A percentile compares a stretch with the other conserved stretches of the same genome.
phyloP scores from a whole-genome alignment of 2,329 filamentous ascomycete species.

The Paecilomyces fulvus region DNA sequence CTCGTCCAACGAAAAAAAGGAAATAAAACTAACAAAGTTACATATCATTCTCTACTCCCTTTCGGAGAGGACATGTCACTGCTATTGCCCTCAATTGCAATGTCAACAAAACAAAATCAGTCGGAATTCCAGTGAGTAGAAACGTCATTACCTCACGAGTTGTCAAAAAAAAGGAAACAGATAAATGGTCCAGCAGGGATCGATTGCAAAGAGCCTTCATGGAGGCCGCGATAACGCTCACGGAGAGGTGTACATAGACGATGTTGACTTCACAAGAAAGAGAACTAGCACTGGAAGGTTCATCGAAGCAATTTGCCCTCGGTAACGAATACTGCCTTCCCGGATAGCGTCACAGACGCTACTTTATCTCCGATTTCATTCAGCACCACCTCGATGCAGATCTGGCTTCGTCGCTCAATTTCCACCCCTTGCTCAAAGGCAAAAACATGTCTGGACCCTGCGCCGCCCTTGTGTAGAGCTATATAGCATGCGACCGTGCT shows the following conservation, averaged over 20 bases:
- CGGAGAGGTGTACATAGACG: background rate
- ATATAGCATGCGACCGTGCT: constrained; percentile 39
- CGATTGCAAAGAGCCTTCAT: background rate
- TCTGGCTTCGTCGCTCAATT: constrained; percentile 44
- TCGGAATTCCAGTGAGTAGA: background rate
- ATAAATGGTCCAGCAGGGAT: background rate
- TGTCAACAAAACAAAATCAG: background rate
- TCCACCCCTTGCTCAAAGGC: constrained; percentile 43
- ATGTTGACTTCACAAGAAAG: background rate
- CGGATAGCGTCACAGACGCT: constrained; percentile 10
- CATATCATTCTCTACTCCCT: too few relatives aligned
- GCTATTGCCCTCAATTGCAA: background rate
- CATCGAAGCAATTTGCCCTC: constrained; percentile 2
- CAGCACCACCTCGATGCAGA: constrained; percentile 34
- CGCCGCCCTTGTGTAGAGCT: constrained; percentile 32
- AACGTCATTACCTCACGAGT: background rate
- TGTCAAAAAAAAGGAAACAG: background rate
- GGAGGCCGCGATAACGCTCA: background rate
- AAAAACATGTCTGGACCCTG: constrained; percentile 24
- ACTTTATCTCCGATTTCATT: constrained; percentile 15
- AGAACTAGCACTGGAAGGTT: background rate
- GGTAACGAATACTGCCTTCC: constrained; percentile 10
- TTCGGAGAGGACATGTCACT: background rate
- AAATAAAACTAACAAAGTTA: background rate
- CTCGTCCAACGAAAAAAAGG: background rate